phyloP scores from a whole-genome alignment of 768 basidiomycete species.

The Leccinum incarnatum region DNA sequence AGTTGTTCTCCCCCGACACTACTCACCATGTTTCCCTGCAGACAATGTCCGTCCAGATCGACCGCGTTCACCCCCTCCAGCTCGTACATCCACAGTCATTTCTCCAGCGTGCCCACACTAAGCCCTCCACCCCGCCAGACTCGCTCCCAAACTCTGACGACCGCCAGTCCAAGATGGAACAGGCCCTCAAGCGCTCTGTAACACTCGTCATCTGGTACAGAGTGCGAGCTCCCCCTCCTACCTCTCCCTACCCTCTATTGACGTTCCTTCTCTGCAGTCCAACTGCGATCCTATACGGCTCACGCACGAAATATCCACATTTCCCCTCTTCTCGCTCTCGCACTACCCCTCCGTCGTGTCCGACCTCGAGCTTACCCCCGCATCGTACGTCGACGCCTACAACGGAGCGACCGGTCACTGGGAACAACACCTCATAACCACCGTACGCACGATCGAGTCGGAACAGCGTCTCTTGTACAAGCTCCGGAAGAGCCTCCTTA shows the following conservation, averaged over 20 bases:
- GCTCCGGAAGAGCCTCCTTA: constrained; percentile 54
- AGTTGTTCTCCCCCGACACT: not conserved
- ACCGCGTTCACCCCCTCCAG: constrained; percentile 22
- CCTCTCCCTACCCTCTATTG: not conserved
- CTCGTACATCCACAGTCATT: constrained; percentile 7
- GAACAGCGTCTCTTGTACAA: constrained; percentile 66
- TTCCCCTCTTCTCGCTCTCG: constrained; percentile 62
- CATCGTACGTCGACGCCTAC: constrained; percentile 61
- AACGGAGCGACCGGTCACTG: constrained; percentile 53
- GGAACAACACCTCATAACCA: constrained; percentile 63
- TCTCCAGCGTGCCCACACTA: constrained; percentile 10
- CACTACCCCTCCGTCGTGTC: constrained; percentile 49
- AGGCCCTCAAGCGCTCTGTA: constrained; percentile 49
- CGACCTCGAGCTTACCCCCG: constrained; percentile 50
- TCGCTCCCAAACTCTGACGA: constrained; percentile 17
- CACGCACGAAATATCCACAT: constrained; percentile 55
- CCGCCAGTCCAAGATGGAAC: constrained; percentile 33
- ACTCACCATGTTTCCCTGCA: constrained; percentile 3
- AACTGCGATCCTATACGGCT: constrained; percentile 55
- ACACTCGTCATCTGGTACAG: constrained; percentile 73
- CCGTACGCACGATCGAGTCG: constrained; percentile 55
- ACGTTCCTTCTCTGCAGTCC: constrained; percentile 34
- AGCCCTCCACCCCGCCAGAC: constrained; percentile 11
- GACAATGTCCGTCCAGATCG: constrained; percentile 27
- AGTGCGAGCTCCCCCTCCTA: constrained; percentile 31